phyloP scores from a whole-genome alignment of 2,329 filamentous ascomycete genomes.

The Aspergillus sp. region DNA sequence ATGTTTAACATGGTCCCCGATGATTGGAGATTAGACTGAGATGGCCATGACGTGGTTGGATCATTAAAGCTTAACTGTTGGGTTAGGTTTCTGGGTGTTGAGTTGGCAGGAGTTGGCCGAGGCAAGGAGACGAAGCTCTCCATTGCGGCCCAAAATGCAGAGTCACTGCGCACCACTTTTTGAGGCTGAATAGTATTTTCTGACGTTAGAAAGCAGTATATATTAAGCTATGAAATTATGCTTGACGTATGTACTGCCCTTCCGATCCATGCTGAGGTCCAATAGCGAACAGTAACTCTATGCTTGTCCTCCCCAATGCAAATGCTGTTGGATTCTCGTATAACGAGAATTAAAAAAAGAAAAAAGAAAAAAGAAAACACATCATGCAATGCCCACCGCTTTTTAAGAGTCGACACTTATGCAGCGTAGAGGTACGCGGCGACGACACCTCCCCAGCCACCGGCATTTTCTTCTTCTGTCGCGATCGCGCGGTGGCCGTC shows the following conservation, averaged over 20 bases:
- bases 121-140: background rate
- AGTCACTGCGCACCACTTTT: background rate
- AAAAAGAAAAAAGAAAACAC: background rate
- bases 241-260: background rate
- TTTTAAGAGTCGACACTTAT: constrained; percentile 14
- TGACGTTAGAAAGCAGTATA: background rate
- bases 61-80: background rate
- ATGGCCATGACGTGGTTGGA: constrained; percentile 8
- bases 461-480: constrained; percentile 27
- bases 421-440: constrained; percentile 31
- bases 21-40: constrained; percentile 12
- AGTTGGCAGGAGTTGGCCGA: constrained; percentile 10
- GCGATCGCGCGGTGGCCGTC: constrained; percentile 24
- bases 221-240: background rate
- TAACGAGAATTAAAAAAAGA: background rate
- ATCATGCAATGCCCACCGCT: background rate
- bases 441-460: constrained; percentile 37
- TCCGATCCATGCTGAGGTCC: background rate
- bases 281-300: background rate
- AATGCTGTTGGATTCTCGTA: background rate
- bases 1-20: constrained; percentile 9
- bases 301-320: background rate
- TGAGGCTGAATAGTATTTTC: background rate
- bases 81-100: constrained; percentile 6
- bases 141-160: constrained; percentile 8